Percentiles rank a stretch among this genome's conserved stretches.
Evolutionary conservation across 345 rosid species (phyloP).

Genomic region (Euclidium syriacum): DNA sequence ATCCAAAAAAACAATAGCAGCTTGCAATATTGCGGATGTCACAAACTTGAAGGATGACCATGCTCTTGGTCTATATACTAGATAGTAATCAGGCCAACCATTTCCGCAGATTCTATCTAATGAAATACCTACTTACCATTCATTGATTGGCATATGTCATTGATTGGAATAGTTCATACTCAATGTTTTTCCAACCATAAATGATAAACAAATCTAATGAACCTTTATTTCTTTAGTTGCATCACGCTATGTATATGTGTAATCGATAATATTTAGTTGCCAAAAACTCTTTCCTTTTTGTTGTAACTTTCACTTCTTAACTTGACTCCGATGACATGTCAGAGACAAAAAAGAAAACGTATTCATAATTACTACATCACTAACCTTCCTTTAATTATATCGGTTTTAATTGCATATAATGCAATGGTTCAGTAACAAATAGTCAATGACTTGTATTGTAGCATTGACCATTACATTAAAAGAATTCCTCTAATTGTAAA

Average conservation of each 20-base stretch:
- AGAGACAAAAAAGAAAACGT: not conserved
- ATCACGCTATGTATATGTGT: no score
- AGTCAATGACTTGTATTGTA: not conserved
- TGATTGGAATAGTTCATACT: no score
- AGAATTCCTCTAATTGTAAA: not conserved
- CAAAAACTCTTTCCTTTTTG: not conserved
- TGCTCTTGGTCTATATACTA: no score
- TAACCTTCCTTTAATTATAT: not conserved
- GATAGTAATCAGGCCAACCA: no score
- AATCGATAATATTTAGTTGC: not conserved
- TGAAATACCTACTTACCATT: no score
- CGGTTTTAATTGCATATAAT: not conserved
- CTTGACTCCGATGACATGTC: not conserved
- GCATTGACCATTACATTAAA: not conserved
- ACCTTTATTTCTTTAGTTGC: no score
- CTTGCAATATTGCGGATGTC: no score
- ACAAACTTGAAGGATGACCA: no score
- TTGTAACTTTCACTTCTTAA: not conserved
- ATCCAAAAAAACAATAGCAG: no score
- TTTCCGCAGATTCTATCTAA: no score
- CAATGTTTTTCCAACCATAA: not conserved
- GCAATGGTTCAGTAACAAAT: not conserved
- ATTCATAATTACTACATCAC: not conserved
- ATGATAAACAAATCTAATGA: not conserved
- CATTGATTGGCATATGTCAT: no score